Conservation (phyloP, 805 yeast species). For the Torulaspora delbrueckii region DNA sequence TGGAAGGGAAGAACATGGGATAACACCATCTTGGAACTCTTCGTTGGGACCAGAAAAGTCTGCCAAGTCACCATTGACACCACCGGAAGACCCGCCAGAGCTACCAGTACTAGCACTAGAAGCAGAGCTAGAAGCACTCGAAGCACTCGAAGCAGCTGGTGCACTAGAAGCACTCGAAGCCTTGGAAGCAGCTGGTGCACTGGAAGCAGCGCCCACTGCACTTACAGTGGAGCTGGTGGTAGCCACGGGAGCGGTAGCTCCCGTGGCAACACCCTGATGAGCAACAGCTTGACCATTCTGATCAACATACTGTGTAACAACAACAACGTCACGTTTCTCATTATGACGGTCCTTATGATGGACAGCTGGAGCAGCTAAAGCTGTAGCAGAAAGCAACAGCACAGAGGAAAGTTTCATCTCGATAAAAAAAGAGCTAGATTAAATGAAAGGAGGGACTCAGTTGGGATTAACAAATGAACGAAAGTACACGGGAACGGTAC, state of each 20-base stretch:
- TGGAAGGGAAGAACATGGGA: constrained; percentile 59
- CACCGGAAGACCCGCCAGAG: constrained; percentile 32
- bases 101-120: constrained; percentile 11
- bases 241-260: constrained; percentile 21
- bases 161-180: constrained; percentile 7
- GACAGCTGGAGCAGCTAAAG: constrained; percentile 30
- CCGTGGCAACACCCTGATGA: constrained; percentile 9
- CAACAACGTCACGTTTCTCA: constrained; percentile 32
- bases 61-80: constrained; percentile 49
- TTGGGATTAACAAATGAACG: constrained; percentile 9
- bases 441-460: constrained; percentile 14
- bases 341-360: constrained; percentile 25
- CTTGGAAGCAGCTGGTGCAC: constrained; percentile 11
- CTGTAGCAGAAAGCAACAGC: constrained; percentile 24
- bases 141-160: constrained; percentile 15
- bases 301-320: constrained; percentile 34
- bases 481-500: constrained; percentile 6
- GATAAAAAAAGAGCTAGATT: background rate
- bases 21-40: constrained; percentile 62
- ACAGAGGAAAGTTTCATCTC: constrained; percentile 25
- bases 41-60: constrained; percentile 46
- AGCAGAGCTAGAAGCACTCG: constrained; percentile 10
- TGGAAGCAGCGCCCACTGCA: constrained; percentile 9
- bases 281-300: constrained; percentile 25
- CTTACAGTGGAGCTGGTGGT: constrained; percentile 19